Base-by-base conservation (phyloP, 2,329 filamentous ascomycete genomes). In the Alternaria hordeiaustralica region DNA sequence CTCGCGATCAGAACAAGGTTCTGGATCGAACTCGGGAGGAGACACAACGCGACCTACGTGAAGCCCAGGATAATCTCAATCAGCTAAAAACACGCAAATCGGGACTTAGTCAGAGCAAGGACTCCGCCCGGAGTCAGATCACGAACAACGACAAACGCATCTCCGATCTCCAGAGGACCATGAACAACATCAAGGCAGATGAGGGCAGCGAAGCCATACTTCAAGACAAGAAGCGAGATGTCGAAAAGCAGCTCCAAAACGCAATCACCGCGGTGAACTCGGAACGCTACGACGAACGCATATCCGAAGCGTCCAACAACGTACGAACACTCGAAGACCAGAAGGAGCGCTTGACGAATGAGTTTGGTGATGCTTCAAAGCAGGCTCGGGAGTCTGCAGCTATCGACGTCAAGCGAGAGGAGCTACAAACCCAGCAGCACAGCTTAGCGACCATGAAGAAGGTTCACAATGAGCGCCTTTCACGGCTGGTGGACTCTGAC, bases 381-480 rank as follows among this genome's bases (percentile, higher is more conserved):
- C 87, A 92, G 61, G 93, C 94, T 6, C 89, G 90, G 5, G 94
- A 97, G 66, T 87, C 94, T 41, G 96, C 95, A 12, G 90, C 92
- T 71, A 85, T 99, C 11, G 92, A 97, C 61, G 89, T 92, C 70
- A 86, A 94, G 33, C 94, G 91, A 73, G 94, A 94, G 71, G 92
- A 97, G 74, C 80, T 93, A 26, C 87, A 88, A 66, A 90, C 93
- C 68, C 88, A 90, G 59, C 88, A 92, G 77, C 87, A 88, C 33
- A 92, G 91, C 65, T 84, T 98, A 3, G 87, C 94, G 9, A 96
- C 92, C 0, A 88, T 97, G 82, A 88, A 84, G 65, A 88, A 84
- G 51, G 93, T 93, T 0, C 93, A 96, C 84, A 87, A 86, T 55
- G 84, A 90, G 33, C 91, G 91, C 69, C 84, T 99, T 21, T 84